phyloP scores from a whole-genome alignment of 768 basidiomycete species.

The Kwoniella bestiolae region DNA sequence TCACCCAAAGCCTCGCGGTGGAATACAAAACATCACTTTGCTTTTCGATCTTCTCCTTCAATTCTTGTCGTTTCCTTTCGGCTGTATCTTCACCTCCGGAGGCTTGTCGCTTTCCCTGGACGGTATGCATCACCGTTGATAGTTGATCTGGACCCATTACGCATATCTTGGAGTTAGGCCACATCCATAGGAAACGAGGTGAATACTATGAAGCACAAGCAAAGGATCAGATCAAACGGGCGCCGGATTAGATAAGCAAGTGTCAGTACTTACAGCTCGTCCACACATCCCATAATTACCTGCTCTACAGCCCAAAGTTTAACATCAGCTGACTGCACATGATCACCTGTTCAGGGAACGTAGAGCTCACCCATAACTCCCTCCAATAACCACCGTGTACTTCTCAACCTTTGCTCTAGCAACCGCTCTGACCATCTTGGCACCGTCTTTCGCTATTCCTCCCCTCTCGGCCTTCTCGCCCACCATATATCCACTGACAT shows the following conservation, averaged over 20 bases:
- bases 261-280: constrained; percentile 82
- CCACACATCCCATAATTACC: constrained; percentile 98
- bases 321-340: constrained; percentile 8
- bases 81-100: constrained; percentile 6
- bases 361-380: constrained; percentile 71
- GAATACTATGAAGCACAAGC: constrained; percentile 87
- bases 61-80: constrained; percentile 41
- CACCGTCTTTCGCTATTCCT: constrained; percentile 93
- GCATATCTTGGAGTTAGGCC: constrained; percentile 94
- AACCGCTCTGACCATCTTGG: constrained; percentile 84
- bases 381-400: constrained; percentile 88
- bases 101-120: constrained; percentile 68
- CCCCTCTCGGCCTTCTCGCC: constrained; percentile 92
- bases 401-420: constrained; percentile 89
- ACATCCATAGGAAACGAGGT: constrained; percentile 96
- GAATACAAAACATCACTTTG: constrained; percentile 88
- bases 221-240: no score
- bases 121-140: constrained; percentile 87
- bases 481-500: constrained; percentile 97
- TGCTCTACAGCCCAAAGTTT: constrained; percentile 59
- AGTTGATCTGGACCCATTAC: constrained; percentile 96
- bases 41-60: constrained; percentile 81
- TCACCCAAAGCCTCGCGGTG: constrained; percentile 84
- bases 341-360: background rate
- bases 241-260: no score